Evolutionary conservation across 306 rosid species (phyloP), one percentile per base, ranked within the genome.

Genomic region (Bauhinia variegata): DNA sequence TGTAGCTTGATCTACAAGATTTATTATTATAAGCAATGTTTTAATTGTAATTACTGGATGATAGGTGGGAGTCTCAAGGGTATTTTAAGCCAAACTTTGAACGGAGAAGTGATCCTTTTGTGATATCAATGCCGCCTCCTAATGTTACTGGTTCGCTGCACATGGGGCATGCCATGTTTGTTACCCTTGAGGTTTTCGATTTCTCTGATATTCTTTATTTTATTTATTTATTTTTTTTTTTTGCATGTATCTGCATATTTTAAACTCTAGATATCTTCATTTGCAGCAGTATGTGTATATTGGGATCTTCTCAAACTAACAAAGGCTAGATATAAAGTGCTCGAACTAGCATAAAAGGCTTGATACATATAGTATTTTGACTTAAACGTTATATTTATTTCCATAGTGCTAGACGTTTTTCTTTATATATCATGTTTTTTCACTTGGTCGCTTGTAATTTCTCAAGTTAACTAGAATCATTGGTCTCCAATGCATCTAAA

Each of bases 151-250:
- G 98, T 50, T 92, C 96, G 12, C 80, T 92, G 79, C 98, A 92
- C 80, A 92, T 92, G 98, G 98, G 98, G 31, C 98, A 92, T 67
- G 98, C 98, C 0, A 92, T 92, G 98, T 92, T 92, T 63, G 98
- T 92, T 77, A 87, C 98, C 18, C 96, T 92, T 66, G 98, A 92
- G 98, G 98, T 92, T 74, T 76, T 70, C 50, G 9, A 43, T 33
- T 52, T 73, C 39, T 33, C 41, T 59, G 14, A 18, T 10, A n/a
- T 49, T 49, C 8, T 43, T 13, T 13, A 2, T 72, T 11, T n/a
- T n/a, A n/a, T n/a, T n/a, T n/a, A n/a, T n/a, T n/a, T n/a, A n/a
- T n/a, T n/a, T n/a, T n/a, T n/a, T n/a, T n/a, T n/a, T n/a, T n/a
- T n/a, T n/a, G n/a, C n/a, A n/a, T n/a, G n/a, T n/a, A n/a, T n/a